Percentiles rank a stretch among this genome's conserved stretches.
Evolutionary conservation across 768 basidiomycete genomes (phyloP).

Genomic region (Leucocoprinus birnbaumii): DNA sequence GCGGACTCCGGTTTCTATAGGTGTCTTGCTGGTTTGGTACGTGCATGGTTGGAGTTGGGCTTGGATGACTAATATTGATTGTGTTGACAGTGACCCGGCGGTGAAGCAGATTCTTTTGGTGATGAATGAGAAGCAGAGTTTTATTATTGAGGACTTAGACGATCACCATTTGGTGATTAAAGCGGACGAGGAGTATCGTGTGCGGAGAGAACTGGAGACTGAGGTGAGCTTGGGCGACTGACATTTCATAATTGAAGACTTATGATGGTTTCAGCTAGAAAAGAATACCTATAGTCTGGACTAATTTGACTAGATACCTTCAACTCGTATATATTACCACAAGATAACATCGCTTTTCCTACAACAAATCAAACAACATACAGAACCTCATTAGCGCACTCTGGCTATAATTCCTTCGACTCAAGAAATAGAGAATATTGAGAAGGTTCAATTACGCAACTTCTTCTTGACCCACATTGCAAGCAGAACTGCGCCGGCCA

Average conservation of each 20-base stretch:
- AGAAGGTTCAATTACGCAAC: too few relatives aligned
- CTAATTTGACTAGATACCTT: neutral
- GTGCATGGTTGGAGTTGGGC: constrained; percentile 13
- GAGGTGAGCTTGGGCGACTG: constrained; percentile 55
- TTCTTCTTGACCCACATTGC: too few relatives aligned
- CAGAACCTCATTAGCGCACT: too few relatives aligned
- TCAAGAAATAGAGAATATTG: too few relatives aligned
- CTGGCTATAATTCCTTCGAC: too few relatives aligned
- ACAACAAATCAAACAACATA: too few relatives aligned
- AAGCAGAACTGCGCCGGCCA: too few relatives aligned
- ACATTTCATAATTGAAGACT: neutral
- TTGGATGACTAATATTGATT: neutral
- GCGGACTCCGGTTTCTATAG: too few relatives aligned
- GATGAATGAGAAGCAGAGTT: constrained; percentile 77
- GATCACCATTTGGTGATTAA: constrained; percentile 82
- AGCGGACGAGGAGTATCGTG: constrained; percentile 75
- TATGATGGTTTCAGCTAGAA: constrained; percentile 33
- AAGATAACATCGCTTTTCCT: too few relatives aligned
- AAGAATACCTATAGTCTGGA: constrained; percentile 85
- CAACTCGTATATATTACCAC: too few relatives aligned
- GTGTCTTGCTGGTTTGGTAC: constrained; percentile 68
- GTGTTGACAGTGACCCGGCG: constrained; percentile 65
- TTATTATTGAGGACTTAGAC: constrained; percentile 87
- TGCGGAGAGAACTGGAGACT: constrained; percentile 67
- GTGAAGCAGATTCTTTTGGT: constrained; percentile 85